phyloP scores from a whole-genome alignment of 2,329 filamentous ascomycete genomes.

The Purpureocillium lavendulum region DNA sequence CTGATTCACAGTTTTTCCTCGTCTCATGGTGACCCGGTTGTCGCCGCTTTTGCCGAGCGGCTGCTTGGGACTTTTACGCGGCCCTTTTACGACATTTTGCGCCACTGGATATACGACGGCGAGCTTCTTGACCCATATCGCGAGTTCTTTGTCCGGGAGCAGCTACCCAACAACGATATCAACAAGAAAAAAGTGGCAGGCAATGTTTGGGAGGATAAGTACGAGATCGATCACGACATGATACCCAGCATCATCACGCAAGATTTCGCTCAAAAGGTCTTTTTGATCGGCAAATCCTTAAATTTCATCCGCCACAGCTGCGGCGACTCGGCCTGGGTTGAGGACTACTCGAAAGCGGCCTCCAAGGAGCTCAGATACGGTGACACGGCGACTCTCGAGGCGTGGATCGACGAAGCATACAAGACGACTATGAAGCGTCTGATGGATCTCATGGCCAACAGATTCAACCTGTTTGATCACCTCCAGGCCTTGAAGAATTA shows the following conservation, averaged over 20 bases:
- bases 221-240: conserved; percentile 76
- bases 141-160: conserved; percentile 92
- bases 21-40: conserved; percentile 90
- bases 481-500: conserved; percentile 89
- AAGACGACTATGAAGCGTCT: conserved; percentile 95
- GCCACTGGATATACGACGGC: conserved; percentile 96
- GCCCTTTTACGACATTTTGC: conserved; percentile 93
- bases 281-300: conserved; percentile 92
- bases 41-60: conserved; percentile 85
- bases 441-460: conserved; percentile 86
- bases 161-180: conserved; percentile 45
- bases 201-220: conserved; percentile 98
- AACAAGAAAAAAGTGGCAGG: conserved; percentile 56
- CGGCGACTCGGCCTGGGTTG: conserved; percentile 89
- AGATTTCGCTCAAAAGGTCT: conserved; percentile 93
- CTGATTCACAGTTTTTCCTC: conserved; percentile 90
- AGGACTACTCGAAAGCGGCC: conserved; percentile 85
- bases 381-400: conserved; percentile 83
- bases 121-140: conserved; percentile 93
- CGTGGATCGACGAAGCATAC: conserved; percentile 94
- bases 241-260: conserved; percentile 87
- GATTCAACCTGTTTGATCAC: conserved; percentile 92
- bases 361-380: conserved; percentile 90
- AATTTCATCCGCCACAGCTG: conserved; percentile 98
- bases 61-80: conserved; percentile 79